phyloP scores from a whole-genome alignment of 768 basidiomycete species.

The Macrolepiota albuminosa region DNA sequence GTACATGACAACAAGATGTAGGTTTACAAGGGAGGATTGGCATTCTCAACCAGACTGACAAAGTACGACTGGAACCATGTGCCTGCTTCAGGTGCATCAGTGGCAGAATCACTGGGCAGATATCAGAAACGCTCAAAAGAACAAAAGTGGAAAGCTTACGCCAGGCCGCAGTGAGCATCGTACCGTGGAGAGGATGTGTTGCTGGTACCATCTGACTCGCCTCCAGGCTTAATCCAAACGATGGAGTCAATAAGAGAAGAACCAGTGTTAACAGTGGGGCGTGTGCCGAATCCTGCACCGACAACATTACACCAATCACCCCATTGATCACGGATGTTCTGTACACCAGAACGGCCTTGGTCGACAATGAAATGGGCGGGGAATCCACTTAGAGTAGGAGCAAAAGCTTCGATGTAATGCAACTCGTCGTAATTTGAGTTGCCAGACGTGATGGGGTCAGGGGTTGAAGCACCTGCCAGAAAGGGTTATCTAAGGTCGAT shows the following conservation, averaged over 20 bases:
- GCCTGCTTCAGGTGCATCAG: conserved; percentile 58
- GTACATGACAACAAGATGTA: neutral
- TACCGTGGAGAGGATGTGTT: conserved; percentile 49
- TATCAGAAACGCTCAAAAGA: conserved; percentile 1
- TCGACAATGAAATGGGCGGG: conserved; percentile 63
- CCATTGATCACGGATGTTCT: conserved; percentile 56
- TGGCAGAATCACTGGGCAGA: conserved; percentile 40
- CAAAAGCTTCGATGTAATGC: conserved; percentile 54
- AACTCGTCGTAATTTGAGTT: conserved; percentile 59
- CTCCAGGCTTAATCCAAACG: conserved; percentile 67
- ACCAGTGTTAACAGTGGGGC: conserved; percentile 52
- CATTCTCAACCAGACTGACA: conserved; percentile 44
- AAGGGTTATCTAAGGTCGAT: conserved; percentile 22
- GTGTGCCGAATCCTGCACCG: conserved; percentile 57
- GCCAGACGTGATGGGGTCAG: conserved; percentile 58
- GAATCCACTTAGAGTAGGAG: conserved; percentile 46
- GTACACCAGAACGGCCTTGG: conserved; percentile 59
- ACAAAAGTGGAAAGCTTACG: conserved; percentile 28
- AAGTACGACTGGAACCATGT: conserved; percentile 69
- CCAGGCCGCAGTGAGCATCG: conserved; percentile 44
- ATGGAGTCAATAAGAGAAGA: conserved; percentile 52
- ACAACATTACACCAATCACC: conserved; percentile 70
- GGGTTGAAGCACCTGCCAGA: conserved; percentile 34
- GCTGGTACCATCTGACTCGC: conserved; percentile 60
- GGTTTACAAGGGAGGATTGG: conserved; percentile 47